Evolutionary conservation across 345 rosid species (phyloP), one percentile per base, ranked within the genome.

Genomic region (Citrus sp.): DNA sequence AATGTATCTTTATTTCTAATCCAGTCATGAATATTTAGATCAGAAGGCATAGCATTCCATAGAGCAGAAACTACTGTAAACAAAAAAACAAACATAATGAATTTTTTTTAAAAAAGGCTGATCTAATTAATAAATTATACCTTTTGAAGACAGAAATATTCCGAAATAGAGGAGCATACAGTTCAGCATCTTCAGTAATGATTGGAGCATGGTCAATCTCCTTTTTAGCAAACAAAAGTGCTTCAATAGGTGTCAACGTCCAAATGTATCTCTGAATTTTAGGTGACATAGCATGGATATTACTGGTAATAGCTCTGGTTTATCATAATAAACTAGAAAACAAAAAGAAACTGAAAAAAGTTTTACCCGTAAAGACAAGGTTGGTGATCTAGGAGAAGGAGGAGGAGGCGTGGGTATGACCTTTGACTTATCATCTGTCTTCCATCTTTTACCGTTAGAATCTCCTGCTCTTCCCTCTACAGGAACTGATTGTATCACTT

Each of bases 71-170:
- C 42, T 12, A 56, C 54, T 7, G 27, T 16, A 32, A 40, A 21
- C 58, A 8, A 40, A 40, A 13, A 40, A 40, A 42, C 3, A 42
- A 28, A 42, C 25, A 25, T 51, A 30, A 30, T 18, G 72, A 72
- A 60, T 69, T n/a, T n/a, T n/a, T n/a, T n/a, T n/a, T n/a, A n/a
- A n/a, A n/a, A 0, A 14, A 25, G 27, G 67, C 42, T 37, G 25
- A 25, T 74, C 55, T 38, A 24, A 60, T 18, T 25, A 12, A 1
- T 4, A 35, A 34, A 63, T 78, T 5, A 67, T 88, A 92, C 98
- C 97, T 89, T 85, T 80, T 86, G 87, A 92, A 95, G 83, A 82
- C 75, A 14, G 98, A 92, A 83, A 95, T 46, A 79, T 95, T 92
- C 10, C 78, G 85, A 77, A 93, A 95, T 67, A 92, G 25, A 0